Evolutionary conservation across 2,329 filamentous ascomycete genomes (phyloP).

Genomic region (Alternaria alternata): DNA sequence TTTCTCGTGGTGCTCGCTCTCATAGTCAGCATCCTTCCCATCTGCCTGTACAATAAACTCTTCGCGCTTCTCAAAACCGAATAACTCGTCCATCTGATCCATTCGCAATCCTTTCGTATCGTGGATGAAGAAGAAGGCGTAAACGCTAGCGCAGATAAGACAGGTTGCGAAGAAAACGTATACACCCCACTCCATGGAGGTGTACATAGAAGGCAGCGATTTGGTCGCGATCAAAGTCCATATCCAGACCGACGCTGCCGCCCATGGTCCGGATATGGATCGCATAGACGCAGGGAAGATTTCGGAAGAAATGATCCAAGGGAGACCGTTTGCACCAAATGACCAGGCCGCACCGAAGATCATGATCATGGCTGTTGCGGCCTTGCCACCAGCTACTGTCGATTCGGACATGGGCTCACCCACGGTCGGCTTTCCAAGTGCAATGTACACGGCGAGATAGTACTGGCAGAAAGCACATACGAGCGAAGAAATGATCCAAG

Average conservation of each 20-base stretch:
- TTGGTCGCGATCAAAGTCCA: constrained; percentile 54
- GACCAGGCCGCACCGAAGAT: constrained; percentile 52
- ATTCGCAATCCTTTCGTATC: constrained; percentile 51
- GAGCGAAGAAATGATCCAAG: constrained; percentile 50
- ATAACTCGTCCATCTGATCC: constrained; percentile 51
- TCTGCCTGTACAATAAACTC: constrained; percentile 10
- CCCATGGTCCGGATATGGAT: constrained; percentile 50
- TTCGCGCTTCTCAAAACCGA: constrained; percentile 40
- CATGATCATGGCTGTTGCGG: constrained; percentile 52
- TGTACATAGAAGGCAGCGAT: constrained; percentile 52
- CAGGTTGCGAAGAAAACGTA: constrained; percentile 54
- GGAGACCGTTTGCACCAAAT: constrained; percentile 52
- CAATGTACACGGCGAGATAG: constrained; percentile 50
- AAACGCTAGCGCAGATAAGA: constrained; percentile 49
- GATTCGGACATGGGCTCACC: constrained; percentile 40
- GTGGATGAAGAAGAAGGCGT: constrained; percentile 52
- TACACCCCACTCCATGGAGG: constrained; percentile 49
- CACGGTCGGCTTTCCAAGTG: constrained; percentile 42
- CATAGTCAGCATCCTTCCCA: constrained; percentile 18
- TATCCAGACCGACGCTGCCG: constrained; percentile 49
- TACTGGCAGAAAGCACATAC: constrained; percentile 49
- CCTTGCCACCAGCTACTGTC: constrained; percentile 50
- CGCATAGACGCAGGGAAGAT: constrained; percentile 53
- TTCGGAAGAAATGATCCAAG: constrained; percentile 56
- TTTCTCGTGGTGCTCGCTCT: constrained; percentile 31